Base-by-base conservation (phyloP, 768 basidiomycete genomes). In the Trametes villosa region DNA sequence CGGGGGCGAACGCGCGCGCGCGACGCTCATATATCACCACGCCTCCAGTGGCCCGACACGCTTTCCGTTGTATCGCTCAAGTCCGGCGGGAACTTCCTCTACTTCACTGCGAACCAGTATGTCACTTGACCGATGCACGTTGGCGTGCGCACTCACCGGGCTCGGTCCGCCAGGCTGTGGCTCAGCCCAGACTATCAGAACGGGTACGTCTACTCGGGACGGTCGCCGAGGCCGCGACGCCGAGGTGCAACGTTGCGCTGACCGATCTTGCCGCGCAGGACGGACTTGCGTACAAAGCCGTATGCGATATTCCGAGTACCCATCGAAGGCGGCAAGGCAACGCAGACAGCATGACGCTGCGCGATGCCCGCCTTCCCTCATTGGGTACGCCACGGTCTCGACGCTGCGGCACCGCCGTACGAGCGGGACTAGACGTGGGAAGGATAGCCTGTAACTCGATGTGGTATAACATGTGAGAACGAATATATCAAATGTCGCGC, bases 91-190 rank as follows among this genome's bases (percentile, higher is more conserved):
- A 53, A 52, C 38, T 63, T 55, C 46, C 33, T 67, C 29, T 64
- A 62, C 53, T 67, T 64, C 57, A 67, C 65, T 0, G n/a, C 40
- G 12, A 67, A 67, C 53, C 55, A 57, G 57, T 59, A 36, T n/a
- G 57, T 59, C 31, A 26, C 26, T 9, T 12, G 40, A 45, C 29
- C n/a, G 24, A 8, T 3, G 26, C 13, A n/a, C 9, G 24, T 18
- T 31, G 4, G 30, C 36, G 31, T 17, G 18, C 26, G 41, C 27
- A 47, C 48, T 55, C 38, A 38, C 34, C 45, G n/a, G 27, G 9
- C 40, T 27, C 17, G 30, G 13, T 38, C 9, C 33, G 18, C 5
- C 40, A 65, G 63, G 34, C 51, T 60, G 20, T 60, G 59, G 63
- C 59, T 57, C 36, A 44, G 46, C 17, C 59, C 63, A 4, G 59